Base-by-base conservation (phyloP, 371 early-diverging fungal genomes). In the Mortierella sp. region DNA sequence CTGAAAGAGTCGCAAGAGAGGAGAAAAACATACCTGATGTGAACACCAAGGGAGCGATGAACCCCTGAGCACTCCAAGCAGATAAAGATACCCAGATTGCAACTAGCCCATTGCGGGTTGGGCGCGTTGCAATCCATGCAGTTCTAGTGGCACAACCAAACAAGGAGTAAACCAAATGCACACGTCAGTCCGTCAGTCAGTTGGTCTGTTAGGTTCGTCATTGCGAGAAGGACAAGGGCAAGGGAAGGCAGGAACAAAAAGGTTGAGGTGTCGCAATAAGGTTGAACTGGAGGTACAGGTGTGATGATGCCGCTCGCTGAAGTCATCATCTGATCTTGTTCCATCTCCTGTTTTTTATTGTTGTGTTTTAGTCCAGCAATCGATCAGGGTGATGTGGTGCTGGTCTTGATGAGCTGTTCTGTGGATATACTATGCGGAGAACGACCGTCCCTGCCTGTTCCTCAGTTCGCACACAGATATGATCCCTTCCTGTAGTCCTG, bases 41-140 rank as follows among this genome's bases (percentile, higher is more conserved):
- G 99, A 38, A 99, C 99, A 75, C 99, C 99, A 77, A 98, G 93
- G 0, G 96, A 94, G 75, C 98, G 91, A 91, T 98, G 98, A 55
- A 94, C 92, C 43, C 98, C 99, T 43, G 97, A 97, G 88, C 98
- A 98, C 80, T 99, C 97, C 65, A 99, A 90, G 89, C 99, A 99
- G 79, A 99, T 96, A 84, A 99, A 99, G 83, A 97, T 97, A 58
- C 99, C 99, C 86, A 97, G 95, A 38, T 96, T 95, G 24, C 98
- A 96, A 81, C 96, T 96, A 16, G 99, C 99, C 99, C 99, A 98
- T 75, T 95, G 95, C 38, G 97, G 97, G 77, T 95, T 95, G 65
- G 96, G 95, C 14, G 94, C 93, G 60, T 92, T 91, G 88, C 97
- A 97, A 84, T 96, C 97, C 77, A 97, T 94, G 86, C 97, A 96